These are phyloP conservation scores for Pyrenophora tritici-repentis DNA, from an alignment of 2,329 filamentous ascomycete genomes.

Conservation along the genomic window DNA sequence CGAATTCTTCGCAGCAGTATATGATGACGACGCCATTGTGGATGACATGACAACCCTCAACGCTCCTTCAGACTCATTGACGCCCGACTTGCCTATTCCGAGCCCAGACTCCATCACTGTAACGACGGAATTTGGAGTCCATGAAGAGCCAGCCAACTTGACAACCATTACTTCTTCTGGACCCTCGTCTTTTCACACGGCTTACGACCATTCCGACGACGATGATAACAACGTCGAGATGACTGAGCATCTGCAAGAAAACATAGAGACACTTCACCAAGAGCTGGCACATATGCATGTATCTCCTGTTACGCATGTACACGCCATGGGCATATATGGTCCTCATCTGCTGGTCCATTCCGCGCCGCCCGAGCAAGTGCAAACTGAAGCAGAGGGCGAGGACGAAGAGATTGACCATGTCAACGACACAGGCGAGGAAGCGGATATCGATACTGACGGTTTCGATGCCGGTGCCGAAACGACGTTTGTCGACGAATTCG, in stretches of 20 bases:
- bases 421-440: conserved; percentile 34
- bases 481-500: conserved; percentile 33
- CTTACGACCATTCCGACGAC: conserved; percentile 17
- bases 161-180: conserved; percentile 37
- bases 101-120: conserved; percentile 44
- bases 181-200: conserved; percentile 17
- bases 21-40: conserved; percentile 20
- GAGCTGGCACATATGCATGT: conserved; percentile 9
- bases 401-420: conserved; percentile 4
- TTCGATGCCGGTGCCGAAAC: conserved; percentile 32
- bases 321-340: conserved; percentile 1
- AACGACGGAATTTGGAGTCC: conserved; percentile 42
- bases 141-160: conserved; percentile 37
- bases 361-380: conserved; percentile 14
- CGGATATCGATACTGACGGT: conserved; percentile 35
- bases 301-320: not conserved
- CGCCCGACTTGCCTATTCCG: conserved; percentile 21
- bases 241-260: conserved; percentile 21
- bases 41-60: not conserved
- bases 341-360: conserved; percentile 6
- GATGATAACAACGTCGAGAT: conserved; percentile 25
- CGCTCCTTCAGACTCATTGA: conserved; percentile 4
- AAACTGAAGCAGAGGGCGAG: conserved; percentile 5
- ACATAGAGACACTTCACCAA: conserved; percentile 10
- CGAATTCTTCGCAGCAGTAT: conserved; percentile 41